Percentiles rank a stretch among this genome's conserved stretches.
Conservation (phyloP, 2,329 filamentous ascomycete species). For the Penicillium sp. region DNA sequence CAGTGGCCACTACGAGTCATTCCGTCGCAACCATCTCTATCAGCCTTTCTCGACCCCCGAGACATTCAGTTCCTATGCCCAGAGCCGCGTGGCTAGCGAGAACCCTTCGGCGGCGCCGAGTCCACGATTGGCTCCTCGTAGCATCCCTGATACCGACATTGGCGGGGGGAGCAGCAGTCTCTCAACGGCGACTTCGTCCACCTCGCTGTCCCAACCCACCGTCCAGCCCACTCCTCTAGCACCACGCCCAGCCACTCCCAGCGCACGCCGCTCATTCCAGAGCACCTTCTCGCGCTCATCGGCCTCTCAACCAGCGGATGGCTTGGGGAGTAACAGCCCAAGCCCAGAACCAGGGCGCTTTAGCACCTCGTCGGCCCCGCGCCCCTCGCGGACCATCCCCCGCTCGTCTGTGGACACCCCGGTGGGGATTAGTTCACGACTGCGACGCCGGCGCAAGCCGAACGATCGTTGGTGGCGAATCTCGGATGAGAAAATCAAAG, state of each 20-base stretch:
- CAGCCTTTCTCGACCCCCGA: constrained; percentile 79
- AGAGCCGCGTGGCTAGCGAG: constrained; percentile 59
- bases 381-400: constrained; percentile 25
- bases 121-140: constrained; percentile 45
- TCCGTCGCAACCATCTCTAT: constrained; percentile 77
- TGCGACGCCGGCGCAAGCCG: constrained; percentile 59
- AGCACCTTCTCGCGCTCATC: constrained; percentile 31
- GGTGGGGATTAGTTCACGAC: constrained; percentile 33
- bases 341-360: constrained; percentile 25
- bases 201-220: constrained; percentile 29
- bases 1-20: constrained; percentile 96
- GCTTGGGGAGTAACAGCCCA: constrained; percentile 27
- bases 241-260: constrained; percentile 30
- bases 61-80: constrained; percentile 70
- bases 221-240: constrained; percentile 21
- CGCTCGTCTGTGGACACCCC: constrained; percentile 25
- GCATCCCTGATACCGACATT: constrained; percentile 31
- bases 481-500: constrained; percentile 93
- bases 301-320: constrained; percentile 24
- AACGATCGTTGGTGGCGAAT: constrained; percentile 94
- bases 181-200: constrained; percentile 35
- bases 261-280: constrained; percentile 35
- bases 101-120: constrained; percentile 50
- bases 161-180: constrained; percentile 29
- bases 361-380: constrained; percentile 26